Evolutionary conservation across 345 rosid species (phyloP).

Genomic region (Heritiera fomes): DNA sequence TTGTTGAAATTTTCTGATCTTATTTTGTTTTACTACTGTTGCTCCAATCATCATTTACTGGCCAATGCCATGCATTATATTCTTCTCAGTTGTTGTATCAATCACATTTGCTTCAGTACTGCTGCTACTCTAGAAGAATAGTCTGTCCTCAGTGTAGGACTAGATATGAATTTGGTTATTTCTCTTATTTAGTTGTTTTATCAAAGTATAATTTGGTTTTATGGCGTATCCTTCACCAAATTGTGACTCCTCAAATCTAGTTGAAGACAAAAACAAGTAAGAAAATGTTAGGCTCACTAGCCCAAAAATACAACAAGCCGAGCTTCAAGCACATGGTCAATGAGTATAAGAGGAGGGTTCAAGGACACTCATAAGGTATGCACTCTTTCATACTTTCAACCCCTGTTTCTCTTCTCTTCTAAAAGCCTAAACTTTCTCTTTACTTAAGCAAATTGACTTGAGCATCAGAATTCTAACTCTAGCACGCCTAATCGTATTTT

Average conservation of each 20-base stretch:
- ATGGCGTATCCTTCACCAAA: not conserved
- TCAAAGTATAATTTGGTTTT: not conserved
- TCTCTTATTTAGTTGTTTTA: not conserved
- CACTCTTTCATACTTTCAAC: too few relatives aligned
- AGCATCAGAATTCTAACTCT: too few relatives aligned
- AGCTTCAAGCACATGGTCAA: too few relatives aligned
- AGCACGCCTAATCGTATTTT: too few relatives aligned
- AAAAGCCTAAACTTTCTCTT: too few relatives aligned
- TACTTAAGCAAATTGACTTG: too few relatives aligned
- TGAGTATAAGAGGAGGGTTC: too few relatives aligned
- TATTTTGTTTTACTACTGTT: not conserved
- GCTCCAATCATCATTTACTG: not conserved
- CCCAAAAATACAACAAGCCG: too few relatives aligned
- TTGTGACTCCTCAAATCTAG: not conserved
- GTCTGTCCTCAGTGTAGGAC: not conserved
- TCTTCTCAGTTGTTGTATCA: not conserved
- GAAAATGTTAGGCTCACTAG: not conserved
- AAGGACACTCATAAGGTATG: too few relatives aligned
- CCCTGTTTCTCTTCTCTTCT: too few relatives aligned
- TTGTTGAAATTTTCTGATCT: not conserved
- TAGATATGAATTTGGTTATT: not conserved
- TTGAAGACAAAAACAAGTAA: conserved; percentile 1
- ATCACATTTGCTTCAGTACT: not conserved
- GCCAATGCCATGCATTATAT: not conserved
- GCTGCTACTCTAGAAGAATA: not conserved